Conservation (phyloP, 768 basidiomycete genomes). For the Psilocybe cyanescens region DNA sequence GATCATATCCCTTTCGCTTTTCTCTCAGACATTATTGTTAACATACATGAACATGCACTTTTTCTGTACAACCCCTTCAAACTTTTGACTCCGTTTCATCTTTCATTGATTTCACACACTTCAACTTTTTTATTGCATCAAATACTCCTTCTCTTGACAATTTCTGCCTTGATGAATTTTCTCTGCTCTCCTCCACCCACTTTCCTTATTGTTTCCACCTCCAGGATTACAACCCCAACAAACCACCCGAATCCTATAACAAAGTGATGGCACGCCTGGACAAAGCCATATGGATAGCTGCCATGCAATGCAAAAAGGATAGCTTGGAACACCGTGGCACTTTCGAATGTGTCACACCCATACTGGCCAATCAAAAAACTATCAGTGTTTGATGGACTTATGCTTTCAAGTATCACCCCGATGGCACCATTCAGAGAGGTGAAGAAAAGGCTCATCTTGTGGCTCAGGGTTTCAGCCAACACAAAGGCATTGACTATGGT, state of each 20-base stretch:
- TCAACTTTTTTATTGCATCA: background rate
- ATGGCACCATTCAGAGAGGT: slow-evolving; percentile 33
- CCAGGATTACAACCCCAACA: slow-evolving; percentile 14
- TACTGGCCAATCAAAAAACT: slow-evolving; percentile 28
- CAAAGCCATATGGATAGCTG: slow-evolving; percentile 23
- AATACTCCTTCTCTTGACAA: background rate
- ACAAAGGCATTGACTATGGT: slow-evolving; percentile 34
- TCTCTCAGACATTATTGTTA: background rate
- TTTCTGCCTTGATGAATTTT: background rate
- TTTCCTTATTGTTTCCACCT: background rate
- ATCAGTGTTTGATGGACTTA: slow-evolving; percentile 40
- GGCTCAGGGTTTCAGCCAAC: slow-evolving; percentile 28
- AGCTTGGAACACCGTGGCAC: slow-evolving; percentile 26
- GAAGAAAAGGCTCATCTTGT: slow-evolving; percentile 34
- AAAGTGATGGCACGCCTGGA: slow-evolving; percentile 25
- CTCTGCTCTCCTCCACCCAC: background rate
- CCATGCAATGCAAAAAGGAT: slow-evolving; percentile 25
- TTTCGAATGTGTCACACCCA: slow-evolving; percentile 22
- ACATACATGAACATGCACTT: background rate
- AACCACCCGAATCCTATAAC: slow-evolving; percentile 19
- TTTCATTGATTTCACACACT: background rate
- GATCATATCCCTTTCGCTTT: background rate
- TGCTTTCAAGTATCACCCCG: slow-evolving; percentile 37
- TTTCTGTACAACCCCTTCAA: background rate
- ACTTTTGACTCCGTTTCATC: background rate